Base-by-base conservation (phyloP, 352 stramenopile genomes). In the Aphanomyces stellatus region DNA sequence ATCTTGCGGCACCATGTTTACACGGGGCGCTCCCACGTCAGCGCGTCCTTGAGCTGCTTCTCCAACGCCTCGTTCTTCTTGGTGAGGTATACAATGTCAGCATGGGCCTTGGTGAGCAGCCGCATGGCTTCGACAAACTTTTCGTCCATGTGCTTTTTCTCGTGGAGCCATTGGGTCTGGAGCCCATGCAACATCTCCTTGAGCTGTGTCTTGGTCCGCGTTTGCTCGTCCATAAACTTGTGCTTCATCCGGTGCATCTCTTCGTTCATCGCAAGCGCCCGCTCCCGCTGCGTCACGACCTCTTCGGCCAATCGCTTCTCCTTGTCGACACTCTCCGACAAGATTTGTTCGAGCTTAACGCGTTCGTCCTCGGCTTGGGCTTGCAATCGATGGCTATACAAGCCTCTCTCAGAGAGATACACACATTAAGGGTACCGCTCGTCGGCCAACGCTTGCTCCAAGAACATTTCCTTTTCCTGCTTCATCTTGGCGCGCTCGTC, bases 401-500 rank as follows among this genome's bases (percentile, higher is more conserved):
- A 62, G 8, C 1, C 17, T n/a, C 1, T 13, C 8, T 19, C n/a
- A 31, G 30, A 30, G 15, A n/a, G 33, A 17, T 30, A 10, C 7
- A 7, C n/a, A 28, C 19, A 35, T 25, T 51, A 6, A 35, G 31
- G 24, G 22, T 10, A 51, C 59, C 82, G 74, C 65, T 92, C 84
- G 8, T 88, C 79, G 11, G 88, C 82, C n/a, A 90, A 59, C 0
- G 79, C 80, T 19, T 72, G 65, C 53, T 88, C 72, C 24, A 93
- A 65, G 61, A 85, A 90, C 31, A 57, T 71, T 8, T 78, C 75
- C n/a, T 81, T 79, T 41, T 91, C 85, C 17, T 76, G 73, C 71
- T 88, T 77, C 81, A 90, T 90, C 55, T 92, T 91, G 51, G 89
- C 74, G n/a, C 84, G 79, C 64, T 92, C 84, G 48, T 90, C 84